A percentile compares a stretch with the other conserved stretches of the same genome.
These are phyloP conservation scores for Ramaria sp. DNA, from an alignment of 768 basidiomycete genomes.

Conservation along the genomic window DNA sequence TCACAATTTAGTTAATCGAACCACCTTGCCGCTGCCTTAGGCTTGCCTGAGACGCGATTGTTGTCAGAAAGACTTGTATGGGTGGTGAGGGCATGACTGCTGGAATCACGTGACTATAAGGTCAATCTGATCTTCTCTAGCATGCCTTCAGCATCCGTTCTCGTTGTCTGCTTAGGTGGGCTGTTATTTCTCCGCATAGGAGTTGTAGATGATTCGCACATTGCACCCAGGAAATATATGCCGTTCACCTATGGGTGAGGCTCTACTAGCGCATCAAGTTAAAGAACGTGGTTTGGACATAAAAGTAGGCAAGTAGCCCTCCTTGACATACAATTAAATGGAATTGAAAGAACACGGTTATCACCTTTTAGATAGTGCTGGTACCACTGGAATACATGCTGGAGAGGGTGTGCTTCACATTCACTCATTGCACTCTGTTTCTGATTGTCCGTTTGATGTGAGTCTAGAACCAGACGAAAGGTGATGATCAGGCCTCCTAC, in stretches of 20 bases:
- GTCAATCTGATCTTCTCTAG: neutral
- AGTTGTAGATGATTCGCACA: neutral
- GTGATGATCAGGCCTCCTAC: conserved; percentile 29
- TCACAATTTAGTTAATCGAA: conserved; percentile 2
- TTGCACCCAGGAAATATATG: conserved; percentile 56
- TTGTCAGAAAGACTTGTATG: conserved; percentile 57
- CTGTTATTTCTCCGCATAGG: neutral
- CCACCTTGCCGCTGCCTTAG: conserved; percentile 72
- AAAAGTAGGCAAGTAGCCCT: conserved; percentile 31
- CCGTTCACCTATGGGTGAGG: conserved; percentile 89
- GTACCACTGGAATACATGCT: conserved; percentile 75
- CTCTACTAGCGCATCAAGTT: conserved; percentile 64
- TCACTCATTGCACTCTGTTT: neutral
- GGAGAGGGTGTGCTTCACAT: conserved; percentile 33
- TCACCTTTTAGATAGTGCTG: conserved; percentile 63
- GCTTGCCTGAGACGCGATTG: conserved; percentile 71
- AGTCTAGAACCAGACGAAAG: conserved; percentile 61
- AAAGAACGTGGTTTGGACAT: conserved; percentile 55
- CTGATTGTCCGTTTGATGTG: neutral
- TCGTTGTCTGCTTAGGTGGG: conserved; percentile 61
- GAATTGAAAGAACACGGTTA: too few species aligned
- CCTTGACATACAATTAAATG: neutral
- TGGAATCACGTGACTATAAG: neutral
- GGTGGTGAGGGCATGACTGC: conserved; percentile 4
- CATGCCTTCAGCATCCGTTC: conserved; percentile 28